Evolutionary conservation across 2,329 filamentous ascomycete genomes (phyloP).

Genomic region (Exophiala aquamarina): DNA sequence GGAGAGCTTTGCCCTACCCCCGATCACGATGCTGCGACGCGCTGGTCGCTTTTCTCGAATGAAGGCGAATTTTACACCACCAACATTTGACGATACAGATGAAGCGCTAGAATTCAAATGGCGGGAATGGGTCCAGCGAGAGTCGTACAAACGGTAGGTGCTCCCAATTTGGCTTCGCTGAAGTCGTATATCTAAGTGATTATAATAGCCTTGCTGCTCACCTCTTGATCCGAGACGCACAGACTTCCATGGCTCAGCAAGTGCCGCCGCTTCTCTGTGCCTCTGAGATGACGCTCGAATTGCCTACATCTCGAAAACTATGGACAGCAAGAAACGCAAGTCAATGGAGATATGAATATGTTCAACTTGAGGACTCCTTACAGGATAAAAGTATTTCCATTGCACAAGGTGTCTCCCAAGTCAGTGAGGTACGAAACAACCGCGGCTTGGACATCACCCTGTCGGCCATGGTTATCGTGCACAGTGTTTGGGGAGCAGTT

Average conservation of each 20-base stretch:
- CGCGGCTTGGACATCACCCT: no score
- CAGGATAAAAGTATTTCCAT: not conserved
- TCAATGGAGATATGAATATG: constrained; percentile 64
- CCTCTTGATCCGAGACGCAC: constrained; percentile 64
- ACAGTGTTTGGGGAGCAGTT: no score
- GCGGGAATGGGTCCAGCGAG: constrained; percentile 65
- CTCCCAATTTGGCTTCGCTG: not conserved
- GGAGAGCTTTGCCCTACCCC: constrained; percentile 38
- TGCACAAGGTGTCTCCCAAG: not conserved
- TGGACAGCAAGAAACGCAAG: constrained; percentile 66
- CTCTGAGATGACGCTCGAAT: constrained; percentile 18
- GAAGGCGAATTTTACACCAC: constrained; percentile 17
- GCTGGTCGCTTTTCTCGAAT: constrained; percentile 34
- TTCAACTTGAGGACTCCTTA: constrained; percentile 35
- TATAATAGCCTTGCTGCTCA: constrained; percentile 58
- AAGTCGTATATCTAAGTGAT: not conserved
- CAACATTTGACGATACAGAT: constrained; percentile 39
- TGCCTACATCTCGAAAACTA: constrained; percentile 61
- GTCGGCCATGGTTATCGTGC: no score
- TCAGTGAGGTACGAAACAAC: no score
- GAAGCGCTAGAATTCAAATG: constrained; percentile 63
- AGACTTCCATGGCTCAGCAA: constrained; percentile 66
- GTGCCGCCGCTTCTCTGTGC: constrained; percentile 52
- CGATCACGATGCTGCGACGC: constrained; percentile 48
- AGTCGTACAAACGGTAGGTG: constrained; percentile 32